phyloP scores from a whole-genome alignment of 202 grass and related monocot species.

The Setaria italica region DNA sequence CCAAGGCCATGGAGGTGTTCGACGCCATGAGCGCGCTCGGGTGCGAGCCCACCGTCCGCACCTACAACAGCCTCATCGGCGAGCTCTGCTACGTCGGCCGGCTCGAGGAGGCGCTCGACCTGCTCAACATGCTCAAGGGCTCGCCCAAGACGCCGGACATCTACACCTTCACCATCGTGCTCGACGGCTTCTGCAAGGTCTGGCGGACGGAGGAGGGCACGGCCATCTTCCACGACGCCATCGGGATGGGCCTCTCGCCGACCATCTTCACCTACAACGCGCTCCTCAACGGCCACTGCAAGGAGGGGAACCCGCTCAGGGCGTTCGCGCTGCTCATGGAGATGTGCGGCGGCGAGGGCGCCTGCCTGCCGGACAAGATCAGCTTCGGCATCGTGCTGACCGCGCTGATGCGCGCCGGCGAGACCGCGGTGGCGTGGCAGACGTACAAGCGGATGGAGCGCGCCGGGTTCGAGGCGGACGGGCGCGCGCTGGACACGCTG shows the following conservation, averaged over 20 bases:
- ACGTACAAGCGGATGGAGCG: conserved; percentile 73
- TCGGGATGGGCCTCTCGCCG: conserved; percentile 54
- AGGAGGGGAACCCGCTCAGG: conserved; percentile 62
- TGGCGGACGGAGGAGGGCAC: conserved; percentile 62
- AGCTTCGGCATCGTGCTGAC: conserved; percentile 79
- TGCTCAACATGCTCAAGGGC: conserved; percentile 69
- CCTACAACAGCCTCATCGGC: conserved; percentile 78
- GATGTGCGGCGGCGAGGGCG: conserved; percentile 54
- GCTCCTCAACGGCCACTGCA: conserved; percentile 83
- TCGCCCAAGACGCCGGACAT: conserved; percentile 69
- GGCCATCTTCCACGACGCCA: conserved; percentile 61
- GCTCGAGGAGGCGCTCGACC: conserved; percentile 75
- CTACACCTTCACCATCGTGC: conserved; percentile 75
- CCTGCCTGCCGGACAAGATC: conserved; percentile 58
- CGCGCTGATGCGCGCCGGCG: conserved; percentile 59
- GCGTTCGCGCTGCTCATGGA: conserved; percentile 71
- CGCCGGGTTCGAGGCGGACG: conserved; percentile 68
- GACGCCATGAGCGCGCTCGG: conserved; percentile 66
- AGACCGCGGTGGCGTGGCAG: conserved; percentile 65
- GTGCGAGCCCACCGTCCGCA: conserved; percentile 70
- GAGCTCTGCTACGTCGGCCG: conserved; percentile 89
- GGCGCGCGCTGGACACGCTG: conserved; percentile 70
- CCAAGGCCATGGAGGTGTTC: conserved; percentile 68
- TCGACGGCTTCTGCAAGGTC: conserved; percentile 88
- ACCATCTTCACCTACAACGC: conserved; percentile 84